Evolutionary conservation across 176 grass and related monocot genomes (phyloP), one percentile per base, ranked within the genome.

Genomic region (Oropetium thomaeum): DNA sequence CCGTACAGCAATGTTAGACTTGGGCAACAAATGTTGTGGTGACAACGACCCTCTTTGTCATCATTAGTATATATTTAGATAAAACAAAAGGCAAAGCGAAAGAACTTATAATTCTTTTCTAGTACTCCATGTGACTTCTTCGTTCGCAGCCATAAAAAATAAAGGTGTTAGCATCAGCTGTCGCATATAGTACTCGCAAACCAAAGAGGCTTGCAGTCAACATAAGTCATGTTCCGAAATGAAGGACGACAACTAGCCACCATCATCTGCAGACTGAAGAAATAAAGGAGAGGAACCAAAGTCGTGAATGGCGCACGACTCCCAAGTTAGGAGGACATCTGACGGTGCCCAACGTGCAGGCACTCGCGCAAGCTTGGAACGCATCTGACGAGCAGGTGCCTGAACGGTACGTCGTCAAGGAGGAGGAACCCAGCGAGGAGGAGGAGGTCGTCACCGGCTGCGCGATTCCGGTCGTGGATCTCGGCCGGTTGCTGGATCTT

Each of bases 311-410:
- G 74, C 74, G 45, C 74, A 77, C 61, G 61, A n/a, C n/a, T n/a
- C n/a, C 60, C 2, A 64, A 35, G 2, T 5, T 27, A 8, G 69
- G 67, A 47, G 68, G 62, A 17, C 48, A 66, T 30, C 86, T 89
- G 47, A 55, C 55, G 12, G 86, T 89, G 51, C 37, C 81, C 4
- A 89, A 89, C 54, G 86, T 89, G 14, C 86, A 89, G 70, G 76
- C 52, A 30, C 86, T 89, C 4, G 70, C 86, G 10, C 60, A 60
- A 22, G 31, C 69, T 15, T 69, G 53, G 42, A 68, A 65, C 32
- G 70, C 33, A 19, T 65, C 74, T 12, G 44, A 15, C 31, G 35
- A 85, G 23, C 26, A 67, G 12, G 34, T 85, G 41, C 87, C 87
- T 6, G 51, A 44, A 12, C 62, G 75, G 43, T 89, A 89, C 58